Base-by-base conservation (phyloP, 2,329 filamentous ascomycete species). In the Calonectria henricotiae region DNA sequence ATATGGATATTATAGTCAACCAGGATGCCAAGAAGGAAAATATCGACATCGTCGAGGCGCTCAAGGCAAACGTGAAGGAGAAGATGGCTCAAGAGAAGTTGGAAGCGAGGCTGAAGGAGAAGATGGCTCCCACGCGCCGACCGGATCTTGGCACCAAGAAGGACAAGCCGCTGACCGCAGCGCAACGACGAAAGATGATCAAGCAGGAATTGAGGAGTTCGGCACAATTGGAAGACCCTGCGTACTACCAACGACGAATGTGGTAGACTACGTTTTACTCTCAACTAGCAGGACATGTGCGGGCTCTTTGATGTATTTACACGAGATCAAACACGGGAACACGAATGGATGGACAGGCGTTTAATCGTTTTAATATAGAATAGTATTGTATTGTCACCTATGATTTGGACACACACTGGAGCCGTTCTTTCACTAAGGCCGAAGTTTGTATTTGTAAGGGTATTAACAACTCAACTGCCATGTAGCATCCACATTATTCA, bases 181-280 rank as follows among this genome's bases (percentile, higher is more conserved):
- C 86, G 0, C 86, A 89, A 80, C 85, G 90, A 74, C 84, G 90
- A 74, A 83, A 83, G 77, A 82, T 85, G 73, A 91, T 91, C 76
- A 90, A 89, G 77, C 86, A 89, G 71, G 89, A 91, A 75, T 86
- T 91, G 70, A 81, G 80, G 78, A 83, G 80, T 71, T 76, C 87
- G 66, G 83, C 87, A 7, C 85, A 85, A 76, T 80, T 81, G 17
- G 81, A 86, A 3, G 81, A 82, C 78, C 86, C 82, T 15, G 81
- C 85, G 27, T 87, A 87, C 70, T 89, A 90, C 75, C 88, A 89
- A 75, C 84, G 89, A 55, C 81, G 89, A 60, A 80, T 89, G 71
- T 89, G 86, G 84, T 90, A 80, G 67, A 12, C 11, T 58, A 39
- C 25, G 6, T 25, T 58, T 25, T 25, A 37, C 7, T 5, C 15